Conservation (phyloP, 192 early-diverging fungal genomes). For the Backusella australiensis region DNA sequence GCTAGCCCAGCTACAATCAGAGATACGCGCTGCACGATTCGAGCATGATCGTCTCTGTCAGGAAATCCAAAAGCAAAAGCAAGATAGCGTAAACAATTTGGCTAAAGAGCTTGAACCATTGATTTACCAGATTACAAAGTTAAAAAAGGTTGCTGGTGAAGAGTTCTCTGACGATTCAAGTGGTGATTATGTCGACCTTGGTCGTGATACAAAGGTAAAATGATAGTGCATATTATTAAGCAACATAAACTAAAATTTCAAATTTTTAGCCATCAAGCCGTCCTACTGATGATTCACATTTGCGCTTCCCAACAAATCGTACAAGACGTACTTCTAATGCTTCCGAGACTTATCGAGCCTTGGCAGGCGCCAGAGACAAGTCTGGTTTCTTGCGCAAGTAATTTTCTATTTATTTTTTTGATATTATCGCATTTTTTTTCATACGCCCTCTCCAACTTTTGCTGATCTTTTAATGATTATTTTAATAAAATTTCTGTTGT, state of each 20-base stretch:
- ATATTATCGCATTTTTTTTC: background rate
- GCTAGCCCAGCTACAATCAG: background rate
- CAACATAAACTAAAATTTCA: background rate
- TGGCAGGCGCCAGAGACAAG: background rate
- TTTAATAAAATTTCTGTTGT: background rate
- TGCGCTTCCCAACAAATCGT: background rate
- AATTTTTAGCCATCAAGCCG: background rate
- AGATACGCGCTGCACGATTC: background rate
- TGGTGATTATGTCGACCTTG: conserved; percentile 7
- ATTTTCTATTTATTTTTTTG: background rate
- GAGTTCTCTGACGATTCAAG: background rate
- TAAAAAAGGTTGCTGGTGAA: conserved; percentile 14
- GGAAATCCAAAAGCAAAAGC: conserved; percentile 3
- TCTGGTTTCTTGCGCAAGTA: conserved; percentile 1
- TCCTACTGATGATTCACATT: background rate
- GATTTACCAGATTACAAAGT: conserved; percentile 14
- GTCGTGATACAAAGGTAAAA: background rate
- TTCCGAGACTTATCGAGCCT: conserved; percentile 1
- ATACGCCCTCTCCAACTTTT: background rate
- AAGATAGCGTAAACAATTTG: conserved; percentile 5
- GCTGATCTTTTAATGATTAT: background rate
- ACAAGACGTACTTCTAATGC: conserved; percentile 2
- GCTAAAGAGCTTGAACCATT: conserved; percentile 23
- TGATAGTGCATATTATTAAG: background rate
- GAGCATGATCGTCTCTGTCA: conserved; percentile 11